Base-by-base conservation (phyloP, 805 yeast species). In the Metschnikowia baotianmanensis region DNA sequence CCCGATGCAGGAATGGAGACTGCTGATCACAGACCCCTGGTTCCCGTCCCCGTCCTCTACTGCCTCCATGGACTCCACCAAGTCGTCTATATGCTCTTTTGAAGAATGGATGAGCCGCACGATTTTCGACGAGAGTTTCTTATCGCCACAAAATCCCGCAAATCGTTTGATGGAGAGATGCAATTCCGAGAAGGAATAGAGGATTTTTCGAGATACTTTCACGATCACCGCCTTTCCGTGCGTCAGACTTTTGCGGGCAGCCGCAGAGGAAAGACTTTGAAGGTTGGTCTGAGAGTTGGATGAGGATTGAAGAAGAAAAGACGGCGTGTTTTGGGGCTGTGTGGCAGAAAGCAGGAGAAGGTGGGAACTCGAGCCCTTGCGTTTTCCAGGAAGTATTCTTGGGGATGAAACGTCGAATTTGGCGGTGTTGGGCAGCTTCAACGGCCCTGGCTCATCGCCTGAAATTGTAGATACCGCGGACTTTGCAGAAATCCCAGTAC, bases 131-230 rank as follows among this genome's bases (percentile, higher is more conserved):
- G 80, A 72, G 1, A 78, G 63, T 19, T 74, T 67, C 43, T 77
- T 77, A 43, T 79, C 84, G 11, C 67, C 60, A 46, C 84, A 79
- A 45, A 78, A 79, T 1, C 80, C 74, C 6, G 80, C 71, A 40
- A 80, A 70, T 40, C 80, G 67, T 47, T 80, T 65, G 8, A 82
- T 65, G 4, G 78, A 76, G 25, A 79, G 73, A 46, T 80, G 86
- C 28, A 83, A 69, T 54, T 83, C 87, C 31, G 82, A 77, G 40
- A 80, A 74, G 2, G 85, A 69, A 54, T 80, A 81, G 9, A 81
- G 56, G 10, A 83, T 58, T 49, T 82, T 83, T 42, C 86, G 65
- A n/a, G 83, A 74, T 1, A 70, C 76, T 46, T 67, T 76, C 13
- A 71, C 59, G 2, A 65, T 50, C 2, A 40, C 36, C 15, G 15